Base-by-base conservation (phyloP, 1,284 basidiomycete species). In the Cronartium ribicola region DNA sequence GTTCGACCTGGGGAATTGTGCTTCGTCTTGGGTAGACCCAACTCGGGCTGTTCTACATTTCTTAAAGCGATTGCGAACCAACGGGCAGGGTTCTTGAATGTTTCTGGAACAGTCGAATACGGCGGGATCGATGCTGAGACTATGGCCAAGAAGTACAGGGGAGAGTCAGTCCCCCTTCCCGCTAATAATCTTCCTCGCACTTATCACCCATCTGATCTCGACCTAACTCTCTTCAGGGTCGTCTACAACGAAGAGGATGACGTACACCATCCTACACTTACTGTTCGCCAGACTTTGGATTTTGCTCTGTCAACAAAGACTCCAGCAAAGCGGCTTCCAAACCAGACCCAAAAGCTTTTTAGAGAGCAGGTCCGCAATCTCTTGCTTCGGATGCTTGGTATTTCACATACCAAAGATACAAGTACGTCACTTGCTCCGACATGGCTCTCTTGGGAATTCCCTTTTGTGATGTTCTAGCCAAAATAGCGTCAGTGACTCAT, bases 21-120 rank as follows among this genome's bases (percentile, higher is more conserved):
- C 76, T 63, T 91, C 11, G 90, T 92, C n/a, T 84, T 92, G 4
- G 91, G 91, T 6, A 87, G 88, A 66, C 91, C 91, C n/a, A 89
- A 89, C 2, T 86, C 88, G 0, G 90, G 90, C 1, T 92, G 90
- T 79, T 86, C 84, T 22, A 89, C 89, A 0, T 84, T 92, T 48
- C 85, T 92, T 72, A 90, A 90, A 80, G 84, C 84, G 0, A 83
- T 92, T 55, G 86, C 90, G 5, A 90, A 91, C 78, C 85, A 87
- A 76, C 85, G 86, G 0, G 79, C 82, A 0, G 88, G 88, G 76
- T 91, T 85, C 76, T 83, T 87, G 76, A 78, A 82, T 11, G 83
- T 90, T 5, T 79, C 85, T n/a, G 89, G 89, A 6, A 83, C 87
- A 0, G 84, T 91, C 1, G 82, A 83, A 71, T 92, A 90, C 79